These are phyloP conservation scores for Akanthomyces dipterigenus DNA, from an alignment of 2,329 filamentous ascomycete genomes.

Conservation along the genomic window DNA sequence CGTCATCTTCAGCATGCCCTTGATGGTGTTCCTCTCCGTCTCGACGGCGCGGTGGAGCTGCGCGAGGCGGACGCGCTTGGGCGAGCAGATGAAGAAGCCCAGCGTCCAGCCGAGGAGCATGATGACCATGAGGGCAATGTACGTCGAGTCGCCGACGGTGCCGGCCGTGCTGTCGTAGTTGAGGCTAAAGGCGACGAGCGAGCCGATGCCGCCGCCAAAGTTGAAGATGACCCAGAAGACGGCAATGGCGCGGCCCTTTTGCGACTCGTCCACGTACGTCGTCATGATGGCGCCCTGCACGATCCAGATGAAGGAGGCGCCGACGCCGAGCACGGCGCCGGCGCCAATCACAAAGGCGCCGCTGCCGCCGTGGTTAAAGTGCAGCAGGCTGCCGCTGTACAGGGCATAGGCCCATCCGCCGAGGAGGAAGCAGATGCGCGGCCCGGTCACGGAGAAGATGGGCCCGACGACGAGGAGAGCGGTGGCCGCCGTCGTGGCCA, in stretches of 20 bases:
- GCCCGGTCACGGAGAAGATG: slow-evolving; percentile 35
- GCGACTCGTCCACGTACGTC: slow-evolving; percentile 34
- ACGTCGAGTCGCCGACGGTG: slow-evolving; percentile 43
- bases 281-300: slow-evolving; percentile 43
- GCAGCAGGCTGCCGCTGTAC: slow-evolving; percentile 37
- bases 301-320: slow-evolving; percentile 39
- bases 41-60: slow-evolving; percentile 31
- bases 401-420: slow-evolving; percentile 40
- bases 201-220: slow-evolving; percentile 36
- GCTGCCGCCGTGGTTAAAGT: slow-evolving; percentile 34
- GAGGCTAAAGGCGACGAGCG: slow-evolving; percentile 36
- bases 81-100: slow-evolving; percentile 41
- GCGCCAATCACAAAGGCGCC: slow-evolving; percentile 37
- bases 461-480: slow-evolving; percentile 38
- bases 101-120: slow-evolving; percentile 44
- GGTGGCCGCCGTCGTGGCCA: slow-evolving; percentile 34
- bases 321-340: slow-evolving; percentile 38
- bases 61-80: slow-evolving; percentile 32
- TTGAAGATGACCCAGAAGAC: slow-evolving; percentile 41
- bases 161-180: slow-evolving; percentile 33
- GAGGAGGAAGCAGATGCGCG: slow-evolving; percentile 34
- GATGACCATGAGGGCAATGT: slow-evolving; percentile 41
- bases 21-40: slow-evolving; percentile 32
- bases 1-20: slow-evolving; percentile 29
- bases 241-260: slow-evolving; percentile 37